Conservation (phyloP, 1,139 yeast species). For the Debaryomyces psychrophilus region DNA sequence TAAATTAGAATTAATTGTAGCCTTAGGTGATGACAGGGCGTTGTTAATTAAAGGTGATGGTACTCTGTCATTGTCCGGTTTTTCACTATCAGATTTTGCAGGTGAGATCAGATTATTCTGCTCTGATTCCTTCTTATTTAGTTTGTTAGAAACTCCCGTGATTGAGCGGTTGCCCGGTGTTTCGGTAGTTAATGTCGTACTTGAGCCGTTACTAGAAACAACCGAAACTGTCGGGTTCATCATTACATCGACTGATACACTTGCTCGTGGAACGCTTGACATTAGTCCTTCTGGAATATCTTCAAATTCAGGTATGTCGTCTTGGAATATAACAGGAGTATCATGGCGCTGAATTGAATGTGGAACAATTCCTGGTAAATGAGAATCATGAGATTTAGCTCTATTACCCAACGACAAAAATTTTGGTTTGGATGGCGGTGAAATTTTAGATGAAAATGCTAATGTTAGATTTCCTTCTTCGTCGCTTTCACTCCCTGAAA, state of each 20-base stretch:
- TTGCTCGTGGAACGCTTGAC: slow-evolving; percentile 26
- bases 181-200: slow-evolving; percentile 25
- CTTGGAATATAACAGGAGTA: slow-evolving; percentile 34
- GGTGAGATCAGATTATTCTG: not conserved
- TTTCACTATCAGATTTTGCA: not conserved
- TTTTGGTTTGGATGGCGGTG: slow-evolving; percentile 40
- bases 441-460: slow-evolving; percentile 51
- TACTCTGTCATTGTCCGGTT: slow-evolving; percentile 13
- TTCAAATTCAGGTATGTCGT: slow-evolving; percentile 40
- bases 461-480: slow-evolving; percentile 56
- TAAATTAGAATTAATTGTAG: slow-evolving; percentile 28
- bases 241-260: slow-evolving; percentile 21
- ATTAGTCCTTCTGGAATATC: slow-evolving; percentile 48
- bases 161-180: not conserved
- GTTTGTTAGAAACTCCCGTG: not conserved
- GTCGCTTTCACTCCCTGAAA: slow-evolving; percentile 35
- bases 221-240: slow-evolving; percentile 19
- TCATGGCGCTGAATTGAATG: slow-evolving; percentile 22
- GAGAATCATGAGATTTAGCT: slow-evolving; percentile 50
- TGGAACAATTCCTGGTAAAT: slow-evolving; percentile 32
- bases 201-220: slow-evolving; percentile 24
- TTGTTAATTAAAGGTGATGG: slow-evolving; percentile 28
- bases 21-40: slow-evolving; percentile 29
- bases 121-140: not conserved
- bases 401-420: slow-evolving; percentile 38